Evolutionary conservation across 2,329 filamentous ascomycete genomes (phyloP).

Genomic region (Scorias spongiosa): DNA sequence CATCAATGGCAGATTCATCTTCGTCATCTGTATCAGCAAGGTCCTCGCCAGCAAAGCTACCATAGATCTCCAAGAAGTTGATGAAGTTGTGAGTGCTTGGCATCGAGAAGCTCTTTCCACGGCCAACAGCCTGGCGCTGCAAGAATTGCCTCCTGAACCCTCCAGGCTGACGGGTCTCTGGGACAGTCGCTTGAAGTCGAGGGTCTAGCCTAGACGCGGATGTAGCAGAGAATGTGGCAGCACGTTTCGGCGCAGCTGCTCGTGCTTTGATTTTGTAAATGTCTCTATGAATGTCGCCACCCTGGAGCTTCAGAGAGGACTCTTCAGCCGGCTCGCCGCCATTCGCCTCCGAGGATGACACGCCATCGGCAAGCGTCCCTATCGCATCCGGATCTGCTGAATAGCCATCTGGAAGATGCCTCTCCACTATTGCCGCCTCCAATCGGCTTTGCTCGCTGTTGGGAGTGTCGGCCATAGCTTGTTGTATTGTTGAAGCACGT

Average conservation of each 20-base stretch:
- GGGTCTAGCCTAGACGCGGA: constrained; percentile 12
- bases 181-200: constrained; percentile 18
- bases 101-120: constrained; percentile 25
- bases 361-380: constrained; percentile 5
- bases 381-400: constrained; percentile 17
- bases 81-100: constrained; percentile 56
- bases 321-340: constrained; percentile 19
- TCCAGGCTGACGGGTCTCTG: constrained; percentile 34
- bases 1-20: constrained; percentile 36
- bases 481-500: too few species aligned
- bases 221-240: constrained; percentile 51
- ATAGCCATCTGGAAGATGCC: constrained; percentile 21
- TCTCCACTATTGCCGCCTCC: constrained; percentile 19
- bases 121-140: constrained; percentile 26
- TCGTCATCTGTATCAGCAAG: constrained; percentile 45
- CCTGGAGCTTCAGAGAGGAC: constrained; percentile 57
- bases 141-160: constrained; percentile 41
- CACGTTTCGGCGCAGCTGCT: constrained; percentile 33
- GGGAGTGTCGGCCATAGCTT: constrained; percentile 11
- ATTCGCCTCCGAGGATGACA: not conserved
- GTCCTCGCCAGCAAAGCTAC: constrained; percentile 63
- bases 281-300: constrained; percentile 65
- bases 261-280: constrained; percentile 58
- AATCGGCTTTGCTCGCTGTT: constrained; percentile 8
- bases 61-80: constrained; percentile 61